A percentile compares a stretch with the other conserved stretches of the same genome.
phyloP scores from a whole-genome alignment of 768 basidiomycete genomes.

The Phaeotremella skinneri region DNA sequence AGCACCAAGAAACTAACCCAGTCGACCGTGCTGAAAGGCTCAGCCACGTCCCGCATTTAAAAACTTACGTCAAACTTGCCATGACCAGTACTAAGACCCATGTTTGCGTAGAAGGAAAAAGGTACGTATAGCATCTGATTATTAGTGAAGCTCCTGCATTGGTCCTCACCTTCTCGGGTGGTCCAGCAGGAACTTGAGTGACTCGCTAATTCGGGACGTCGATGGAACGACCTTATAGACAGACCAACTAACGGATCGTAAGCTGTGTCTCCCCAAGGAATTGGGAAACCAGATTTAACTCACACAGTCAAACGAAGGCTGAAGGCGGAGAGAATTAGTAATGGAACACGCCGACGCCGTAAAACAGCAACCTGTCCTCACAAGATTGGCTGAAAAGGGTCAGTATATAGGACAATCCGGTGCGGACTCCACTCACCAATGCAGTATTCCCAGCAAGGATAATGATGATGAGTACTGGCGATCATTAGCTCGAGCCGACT shows the following conservation, averaged over 20 bases:
- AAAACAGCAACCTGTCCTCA: slow-evolving; percentile 59
- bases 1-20: slow-evolving; percentile 87
- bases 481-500: not conserved
- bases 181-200: slow-evolving; percentile 85
- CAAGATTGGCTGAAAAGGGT: slow-evolving; percentile 70
- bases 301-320: slow-evolving; percentile 82
- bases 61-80: slow-evolving; percentile 64
- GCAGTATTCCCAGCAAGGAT: slow-evolving; percentile 91
- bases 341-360: not conserved
- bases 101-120: slow-evolving; percentile 90
- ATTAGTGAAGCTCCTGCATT: not conserved
- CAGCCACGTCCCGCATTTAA: slow-evolving; percentile 2
- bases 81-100: slow-evolving; percentile 80
- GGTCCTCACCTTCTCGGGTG: slow-evolving; percentile 67
- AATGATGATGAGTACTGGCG: slow-evolving; percentile 60
- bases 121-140: slow-evolving; percentile 73
- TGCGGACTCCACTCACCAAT: slow-evolving; percentile 64
- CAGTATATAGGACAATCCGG: slow-evolving; percentile 8
- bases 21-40: slow-evolving; percentile 64
- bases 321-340: slow-evolving; percentile 4
- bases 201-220: slow-evolving; percentile 67
- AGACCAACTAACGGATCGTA: slow-evolving; percentile 62
- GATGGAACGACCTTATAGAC: slow-evolving; percentile 63
- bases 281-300: slow-evolving; percentile 48
- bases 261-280: not conserved